Percentiles rank a stretch among this genome's conserved stretches.
Conservation (phyloP, 805 yeast species). For the Pichia manshurica region DNA sequence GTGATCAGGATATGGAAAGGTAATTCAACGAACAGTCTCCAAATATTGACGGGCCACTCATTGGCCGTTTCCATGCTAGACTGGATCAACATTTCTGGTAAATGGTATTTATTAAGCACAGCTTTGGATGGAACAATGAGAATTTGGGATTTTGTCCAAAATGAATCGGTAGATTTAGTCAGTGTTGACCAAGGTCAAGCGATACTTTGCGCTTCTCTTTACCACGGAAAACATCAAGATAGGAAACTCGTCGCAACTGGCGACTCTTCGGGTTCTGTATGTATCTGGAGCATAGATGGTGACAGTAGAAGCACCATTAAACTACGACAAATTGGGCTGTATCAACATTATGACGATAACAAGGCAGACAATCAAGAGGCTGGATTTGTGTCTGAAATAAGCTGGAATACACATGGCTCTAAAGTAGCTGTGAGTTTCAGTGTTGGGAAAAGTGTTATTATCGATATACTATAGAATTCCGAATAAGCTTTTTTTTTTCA, state of each 20-base stretch:
- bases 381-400: constrained; percentile 19
- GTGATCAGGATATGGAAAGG: constrained; percentile 73
- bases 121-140: constrained; percentile 69
- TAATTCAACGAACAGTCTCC: constrained; percentile 46
- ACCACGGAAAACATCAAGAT: constrained; percentile 36
- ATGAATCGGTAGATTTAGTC: constrained; percentile 33
- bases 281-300: constrained; percentile 42
- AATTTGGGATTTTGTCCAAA: constrained; percentile 57
- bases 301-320: constrained; percentile 1
- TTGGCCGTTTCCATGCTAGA: constrained; percentile 49
- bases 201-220: constrained; percentile 47
- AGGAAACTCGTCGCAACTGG: constrained; percentile 52
- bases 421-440: constrained; percentile 26
- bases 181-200: constrained; percentile 45
- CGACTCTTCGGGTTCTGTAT: constrained; percentile 55
- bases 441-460: constrained; percentile 23
- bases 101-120: constrained; percentile 39
- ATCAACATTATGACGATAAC: constrained; percentile 18
- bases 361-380: constrained; percentile 8
- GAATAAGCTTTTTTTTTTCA: no score
- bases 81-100: constrained; percentile 43
- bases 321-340: constrained; percentile 18
- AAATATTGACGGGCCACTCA: constrained; percentile 47
- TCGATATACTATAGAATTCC: constrained; percentile 13
- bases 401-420: constrained; percentile 23